These are phyloP conservation scores for Dactylellina parvicollis DNA, from an alignment of 2,329 filamentous ascomycete genomes.

Conservation along the genomic window DNA sequence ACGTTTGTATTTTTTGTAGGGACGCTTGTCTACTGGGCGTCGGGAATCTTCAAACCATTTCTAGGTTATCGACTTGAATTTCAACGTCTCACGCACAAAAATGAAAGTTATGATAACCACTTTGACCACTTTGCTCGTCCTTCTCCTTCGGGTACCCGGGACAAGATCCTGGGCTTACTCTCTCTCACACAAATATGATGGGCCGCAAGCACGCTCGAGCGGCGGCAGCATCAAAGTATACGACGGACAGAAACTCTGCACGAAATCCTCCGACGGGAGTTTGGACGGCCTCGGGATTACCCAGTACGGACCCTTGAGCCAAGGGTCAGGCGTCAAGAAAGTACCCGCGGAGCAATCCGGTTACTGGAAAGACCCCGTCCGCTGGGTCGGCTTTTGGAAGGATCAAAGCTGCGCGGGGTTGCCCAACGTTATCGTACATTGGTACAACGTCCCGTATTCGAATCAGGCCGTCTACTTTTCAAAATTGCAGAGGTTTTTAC, in stretches of 20 bases:
- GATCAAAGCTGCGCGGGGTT: background rate
- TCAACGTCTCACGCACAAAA: no score
- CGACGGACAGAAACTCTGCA: background rate
- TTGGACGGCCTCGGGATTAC: background rate
- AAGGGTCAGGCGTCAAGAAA: background rate
- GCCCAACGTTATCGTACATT: slow-evolving; percentile 21
- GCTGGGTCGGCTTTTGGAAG: slow-evolving; percentile 36
- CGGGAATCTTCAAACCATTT: no score
- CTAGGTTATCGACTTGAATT: no score
- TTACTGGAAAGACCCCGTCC: slow-evolving; percentile 12
- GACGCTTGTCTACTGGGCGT: no score
- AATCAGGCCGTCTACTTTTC: slow-evolving; percentile 9
- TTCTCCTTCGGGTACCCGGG: no score
- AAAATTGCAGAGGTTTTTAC: background rate
- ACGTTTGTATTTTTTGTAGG: no score
- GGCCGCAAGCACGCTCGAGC: background rate
- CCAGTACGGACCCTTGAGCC: background rate
- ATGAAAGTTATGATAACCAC: no score
- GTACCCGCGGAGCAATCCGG: background rate
- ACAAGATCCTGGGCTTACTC: no score
- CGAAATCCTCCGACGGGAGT: background rate
- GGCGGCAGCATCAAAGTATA: background rate
- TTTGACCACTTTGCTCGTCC: no score
- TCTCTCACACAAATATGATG: no score
- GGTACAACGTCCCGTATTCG: slow-evolving; percentile 12